Base-by-base conservation (phyloP, 1,139 yeast species). In the Yamadazyma spencermartinsiae region DNA sequence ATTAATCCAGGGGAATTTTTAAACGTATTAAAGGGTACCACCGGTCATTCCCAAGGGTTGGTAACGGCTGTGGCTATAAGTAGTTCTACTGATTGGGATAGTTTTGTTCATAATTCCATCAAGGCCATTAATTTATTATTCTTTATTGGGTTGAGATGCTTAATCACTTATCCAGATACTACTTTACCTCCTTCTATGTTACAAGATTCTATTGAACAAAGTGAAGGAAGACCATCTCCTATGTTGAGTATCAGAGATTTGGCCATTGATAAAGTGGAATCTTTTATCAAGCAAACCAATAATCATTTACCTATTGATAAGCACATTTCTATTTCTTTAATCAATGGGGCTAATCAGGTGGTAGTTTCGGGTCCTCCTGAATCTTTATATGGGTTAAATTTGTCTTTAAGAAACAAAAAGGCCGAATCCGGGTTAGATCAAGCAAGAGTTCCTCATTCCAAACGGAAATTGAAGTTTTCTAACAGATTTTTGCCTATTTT, bases 331-430 rank as follows among this genome's bases (percentile, higher is more conserved):
- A 83, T 92, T 51, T 89, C 98, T 38, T 80, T 92, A 60, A 76
- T 90, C 52, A 92, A 92, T 59, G 98, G 98, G 62, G 96, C 96
- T 34, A 82, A 96, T 70, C 88, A 89, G 66, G 76, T 89, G 71
- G 98, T 92, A 44, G 87, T 92, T 40, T 81, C 95, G 26, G 99
- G 99, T 63, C 98, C 98, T 38, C 98, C 98, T 40, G 96, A 89
- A 74, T 89, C 98, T n/a, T 75, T 92, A 51, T 92, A 92, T 56
- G 99, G 99, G 74, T 79, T 92, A 56, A 90, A 90, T 68, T 76
- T 92, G 59, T 79, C 92, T 44, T 76, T 92, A 61, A 84, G 98
- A 75, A 87, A 88, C 68, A 86, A 89, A 48, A 92, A 92, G 72
- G 98, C 98, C 37, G 87, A 95, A 42, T 74, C 92, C 39, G 98